Percentiles rank a stretch among this genome's conserved stretches.
Conservation (phyloP, 495 filamentous ascomycete genomes). For the Penicillium arizonense region DNA sequence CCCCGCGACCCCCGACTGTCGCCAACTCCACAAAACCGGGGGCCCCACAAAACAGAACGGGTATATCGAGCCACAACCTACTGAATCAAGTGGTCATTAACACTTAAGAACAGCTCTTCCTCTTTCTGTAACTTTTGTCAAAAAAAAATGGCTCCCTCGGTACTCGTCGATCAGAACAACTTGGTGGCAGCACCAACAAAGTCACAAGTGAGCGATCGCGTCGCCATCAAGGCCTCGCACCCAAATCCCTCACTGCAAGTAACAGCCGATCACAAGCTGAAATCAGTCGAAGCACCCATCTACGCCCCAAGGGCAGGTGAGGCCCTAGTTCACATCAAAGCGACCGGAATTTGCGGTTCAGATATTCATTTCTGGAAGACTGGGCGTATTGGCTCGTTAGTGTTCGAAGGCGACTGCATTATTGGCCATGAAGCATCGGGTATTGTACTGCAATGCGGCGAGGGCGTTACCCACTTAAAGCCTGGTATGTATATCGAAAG, state of each 20-base stretch:
- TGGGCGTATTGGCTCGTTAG: constrained; percentile 71
- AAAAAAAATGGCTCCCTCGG: constrained; percentile 13
- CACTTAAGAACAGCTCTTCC: too few species aligned
- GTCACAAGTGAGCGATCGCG: background rate
- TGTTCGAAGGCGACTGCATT: constrained; percentile 64
- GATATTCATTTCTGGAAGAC: constrained; percentile 80
- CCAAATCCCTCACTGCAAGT: constrained; percentile 56
- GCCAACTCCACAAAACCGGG: background rate
- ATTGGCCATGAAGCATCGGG: constrained; percentile 80
- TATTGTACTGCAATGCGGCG: constrained; percentile 62
- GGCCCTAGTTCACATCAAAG: constrained; percentile 51
- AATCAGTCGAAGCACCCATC: constrained; percentile 50
- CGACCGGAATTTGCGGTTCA: constrained; percentile 54
- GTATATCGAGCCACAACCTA: constrained; percentile 3
- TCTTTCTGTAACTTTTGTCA: background rate
- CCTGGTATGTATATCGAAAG: constrained; percentile 18
- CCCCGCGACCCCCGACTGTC: background rate
- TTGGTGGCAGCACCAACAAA: constrained; percentile 5
- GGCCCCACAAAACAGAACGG: background rate
- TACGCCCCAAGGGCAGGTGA: constrained; percentile 44
- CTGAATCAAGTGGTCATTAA: background rate
- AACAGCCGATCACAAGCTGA: constrained; percentile 53
- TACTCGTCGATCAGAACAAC: constrained; percentile 11
- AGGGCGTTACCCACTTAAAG: constrained; percentile 32
- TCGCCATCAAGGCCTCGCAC: constrained; percentile 19